Conservation (phyloP, 352 stramenopile species). For the Phytopythium montanum region DNA sequence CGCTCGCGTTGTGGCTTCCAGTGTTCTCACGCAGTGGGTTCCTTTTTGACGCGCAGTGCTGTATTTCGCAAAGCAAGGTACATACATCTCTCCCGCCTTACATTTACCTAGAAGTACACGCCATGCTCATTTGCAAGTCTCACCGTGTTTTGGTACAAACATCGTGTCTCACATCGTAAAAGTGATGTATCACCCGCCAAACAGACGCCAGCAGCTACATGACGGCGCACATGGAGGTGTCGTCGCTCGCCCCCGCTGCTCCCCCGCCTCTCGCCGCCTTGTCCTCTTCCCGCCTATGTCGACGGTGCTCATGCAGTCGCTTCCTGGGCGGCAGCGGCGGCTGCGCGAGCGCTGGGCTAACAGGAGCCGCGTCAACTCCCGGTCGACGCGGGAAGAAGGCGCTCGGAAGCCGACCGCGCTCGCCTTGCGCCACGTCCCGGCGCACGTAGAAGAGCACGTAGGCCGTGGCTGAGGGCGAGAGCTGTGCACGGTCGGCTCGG, state of each 20-base stretch:
- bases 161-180: background rate
- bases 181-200: background rate
- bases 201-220: background rate
- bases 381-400: slow-evolving; percentile 37
- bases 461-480: slow-evolving; percentile 42
- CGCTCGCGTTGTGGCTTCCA: background rate
- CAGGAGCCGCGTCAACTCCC: background rate
- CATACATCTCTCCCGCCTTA: background rate
- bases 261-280: background rate
- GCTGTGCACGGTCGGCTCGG: slow-evolving; percentile 12
- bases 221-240: background rate
- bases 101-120: background rate
- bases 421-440: slow-evolving; percentile 31
- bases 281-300: background rate
- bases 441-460: slow-evolving; percentile 78
- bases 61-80: background rate
- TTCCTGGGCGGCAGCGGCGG: background rate
- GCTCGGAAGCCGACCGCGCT: slow-evolving; percentile 1
- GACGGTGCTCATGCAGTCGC: background rate
- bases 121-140: background rate
- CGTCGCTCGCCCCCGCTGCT: background rate
- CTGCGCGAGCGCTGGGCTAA: background rate
- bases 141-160: background rate
- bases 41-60: background rate
- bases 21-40: slow-evolving; percentile 5